Conservation (phyloP, 305 asterid species). For the Solanum hybrid region DNA sequence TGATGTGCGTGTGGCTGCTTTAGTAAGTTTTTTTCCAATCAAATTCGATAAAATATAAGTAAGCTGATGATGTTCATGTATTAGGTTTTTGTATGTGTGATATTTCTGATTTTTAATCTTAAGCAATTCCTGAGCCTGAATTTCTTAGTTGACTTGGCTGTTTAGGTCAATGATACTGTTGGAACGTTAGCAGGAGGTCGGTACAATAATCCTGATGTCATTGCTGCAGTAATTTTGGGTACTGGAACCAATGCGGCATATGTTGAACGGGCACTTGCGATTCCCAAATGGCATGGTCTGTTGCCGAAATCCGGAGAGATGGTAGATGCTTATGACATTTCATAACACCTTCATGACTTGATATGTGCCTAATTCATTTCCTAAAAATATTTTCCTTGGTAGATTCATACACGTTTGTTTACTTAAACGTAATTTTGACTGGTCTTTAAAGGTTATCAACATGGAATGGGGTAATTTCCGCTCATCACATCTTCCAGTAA, state of each 20-base stretch:
- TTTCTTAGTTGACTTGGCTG: not conserved
- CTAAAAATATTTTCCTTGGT: not conserved
- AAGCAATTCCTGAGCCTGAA: not conserved
- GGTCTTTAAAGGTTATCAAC: constrained; percentile 64
- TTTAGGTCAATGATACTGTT: constrained; percentile 83
- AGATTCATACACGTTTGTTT: not conserved
- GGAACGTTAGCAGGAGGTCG: constrained; percentile 91
- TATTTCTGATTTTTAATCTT: not conserved
- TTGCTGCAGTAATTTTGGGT: constrained; percentile 86
- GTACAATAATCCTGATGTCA: constrained; percentile 50
- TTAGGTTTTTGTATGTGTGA: not conserved
- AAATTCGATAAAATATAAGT: not conserved
- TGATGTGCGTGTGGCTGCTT: constrained; percentile 72
- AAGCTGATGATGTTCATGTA: not conserved
- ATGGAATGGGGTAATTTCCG: constrained; percentile 94
- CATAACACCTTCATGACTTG: not conserved
- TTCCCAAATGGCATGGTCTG: constrained; percentile 71
- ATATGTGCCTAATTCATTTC: not conserved
- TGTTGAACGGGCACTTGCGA: constrained; percentile 62
- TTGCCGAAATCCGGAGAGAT: constrained; percentile 69
- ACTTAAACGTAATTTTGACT: constrained; percentile 4
- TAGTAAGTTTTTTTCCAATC: constrained; percentile 36
- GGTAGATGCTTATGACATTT: constrained; percentile 34
- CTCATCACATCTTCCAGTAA: constrained; percentile 78
- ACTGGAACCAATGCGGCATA: constrained; percentile 94